A percentile compares a stretch with the other conserved stretches of the same genome.
Evolutionary conservation across 441 rosid species (phyloP).

Genomic region (Theobroma grandiflorum): DNA sequence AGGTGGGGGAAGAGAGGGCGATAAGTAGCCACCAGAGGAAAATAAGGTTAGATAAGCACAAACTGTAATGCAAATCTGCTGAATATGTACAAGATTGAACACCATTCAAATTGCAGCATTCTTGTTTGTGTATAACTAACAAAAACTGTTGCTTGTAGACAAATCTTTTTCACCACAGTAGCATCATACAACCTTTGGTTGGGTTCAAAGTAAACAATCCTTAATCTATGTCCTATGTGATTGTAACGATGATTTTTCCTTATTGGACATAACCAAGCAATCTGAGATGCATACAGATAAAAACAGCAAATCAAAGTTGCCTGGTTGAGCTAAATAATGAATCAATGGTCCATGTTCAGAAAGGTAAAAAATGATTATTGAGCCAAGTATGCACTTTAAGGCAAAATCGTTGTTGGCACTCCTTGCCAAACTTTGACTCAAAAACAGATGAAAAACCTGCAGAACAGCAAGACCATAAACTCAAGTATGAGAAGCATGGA

Average conservation of each 20-base stretch:
- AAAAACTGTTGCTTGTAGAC: constrained; percentile 19
- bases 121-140: constrained; percentile 23
- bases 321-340: constrained; percentile 30
- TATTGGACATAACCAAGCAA: constrained; percentile 57
- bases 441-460: constrained; percentile 17
- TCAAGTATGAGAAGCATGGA: neutral
- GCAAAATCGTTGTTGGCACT: constrained; percentile 5
- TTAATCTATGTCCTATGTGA: constrained; percentile 29
- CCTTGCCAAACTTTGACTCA: constrained; percentile 9
- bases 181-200: constrained; percentile 32
- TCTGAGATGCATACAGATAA: constrained; percentile 28
- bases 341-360: constrained; percentile 16
- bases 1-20: neutral
- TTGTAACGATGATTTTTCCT: constrained; percentile 38
- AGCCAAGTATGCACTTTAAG: neutral
- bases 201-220: constrained; percentile 31
- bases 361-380: neutral
- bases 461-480: constrained; percentile 11
- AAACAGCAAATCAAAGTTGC: constrained; percentile 28
- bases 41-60: neutral
- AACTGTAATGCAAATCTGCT: neutral
- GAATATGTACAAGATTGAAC: neutral
- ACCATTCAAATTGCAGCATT: neutral
- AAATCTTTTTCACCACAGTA: constrained; percentile 14
- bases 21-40: neutral